Evolutionary conservation across 2,329 filamentous ascomycete species (phyloP), one percentile per base, ranked within the genome.

Genomic region (Davidsoniella eucalypti): DNA sequence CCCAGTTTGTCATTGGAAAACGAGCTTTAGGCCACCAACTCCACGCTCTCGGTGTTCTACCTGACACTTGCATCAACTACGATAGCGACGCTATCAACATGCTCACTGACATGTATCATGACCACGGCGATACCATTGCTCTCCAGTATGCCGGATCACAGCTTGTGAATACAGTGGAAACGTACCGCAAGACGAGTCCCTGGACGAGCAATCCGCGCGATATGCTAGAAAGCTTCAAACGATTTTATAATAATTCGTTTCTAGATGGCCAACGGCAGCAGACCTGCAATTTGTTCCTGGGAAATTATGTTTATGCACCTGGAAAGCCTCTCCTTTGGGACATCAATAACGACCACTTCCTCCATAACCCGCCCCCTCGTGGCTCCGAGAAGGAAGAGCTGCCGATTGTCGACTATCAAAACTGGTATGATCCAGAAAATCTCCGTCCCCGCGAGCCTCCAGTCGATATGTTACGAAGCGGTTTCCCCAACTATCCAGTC

Each of bases 191-290:
- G 66, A 94, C 95, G 63, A 96, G 96, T 57, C 90, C 96, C 63
- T 98, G 92, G 92, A 94, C 87, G 21, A 94, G 87, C 58, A 87
- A 94, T 63, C 95, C 90, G 2, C 77, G 92, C 57, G 92, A 98
- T 63, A 96, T 98, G 90, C 88, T 98, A 18, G 92, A 98, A 66
- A 94, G 87, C 63, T 95, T 98, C 70, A 98, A 96, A 64, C 78
- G 92, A 25, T 98, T 96, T 64, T 98, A 98, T 65, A 94, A 96
- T 67, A 98, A 98, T 61, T 94, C 90, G 0, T 98, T 98, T 62
- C 75, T 98, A 7, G 92, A 98, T 63, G 88, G 84, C n/a, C 92
- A 98, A 61, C 80, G 92, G 29, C 92, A 98, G 65, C 92, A 98
- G 65, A 92, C 92, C 0, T 96, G 96, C 64, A 98, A 98, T 57